phyloP scores from a whole-genome alignment of 2,329 filamentous ascomycete genomes.

The Diplodia sapinea region DNA sequence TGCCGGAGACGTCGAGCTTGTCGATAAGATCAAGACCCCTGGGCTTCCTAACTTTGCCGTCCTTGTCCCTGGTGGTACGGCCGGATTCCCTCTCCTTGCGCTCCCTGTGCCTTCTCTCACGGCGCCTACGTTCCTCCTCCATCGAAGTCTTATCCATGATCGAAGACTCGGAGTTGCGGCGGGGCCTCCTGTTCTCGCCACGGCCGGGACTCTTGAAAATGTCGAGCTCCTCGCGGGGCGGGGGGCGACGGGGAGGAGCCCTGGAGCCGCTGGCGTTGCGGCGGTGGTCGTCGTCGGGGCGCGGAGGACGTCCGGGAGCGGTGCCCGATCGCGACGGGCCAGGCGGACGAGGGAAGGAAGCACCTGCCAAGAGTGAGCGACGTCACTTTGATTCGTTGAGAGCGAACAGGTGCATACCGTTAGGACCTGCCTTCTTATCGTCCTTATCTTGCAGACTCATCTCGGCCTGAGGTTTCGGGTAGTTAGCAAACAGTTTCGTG shows the following conservation, averaged over 20 bases:
- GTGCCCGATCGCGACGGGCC: conserved; percentile 54
- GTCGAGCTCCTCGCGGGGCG: conserved; percentile 43
- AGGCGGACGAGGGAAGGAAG: conserved; percentile 38
- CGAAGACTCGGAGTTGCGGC: conserved; percentile 82
- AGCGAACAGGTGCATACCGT: conserved; percentile 12
- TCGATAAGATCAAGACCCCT: conserved; percentile 84
- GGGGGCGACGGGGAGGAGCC: conserved; percentile 33
- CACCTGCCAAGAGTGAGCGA: conserved; percentile 36
- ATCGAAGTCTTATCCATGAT: conserved; percentile 66
- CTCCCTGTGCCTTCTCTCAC: conserved; percentile 49
- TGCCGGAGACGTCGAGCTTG: conserved; percentile 93
- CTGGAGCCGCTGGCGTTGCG: conserved; percentile 18
- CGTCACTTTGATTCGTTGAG: neutral
- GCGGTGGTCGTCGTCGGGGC: conserved; percentile 42
- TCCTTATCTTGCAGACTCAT: conserved; percentile 72
- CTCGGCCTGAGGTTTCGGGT: conserved; percentile 62
- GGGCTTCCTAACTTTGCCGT: conserved; percentile 50
- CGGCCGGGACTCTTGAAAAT: conserved; percentile 46
- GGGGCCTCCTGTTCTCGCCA: conserved; percentile 59
- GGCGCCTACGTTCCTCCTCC: conserved; percentile 63
- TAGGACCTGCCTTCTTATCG: conserved; percentile 42
- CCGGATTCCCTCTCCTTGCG: conserved; percentile 62
- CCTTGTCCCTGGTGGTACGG: conserved; percentile 53
- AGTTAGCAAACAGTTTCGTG: conserved; percentile 51
- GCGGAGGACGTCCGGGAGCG: conserved; percentile 46